Evolutionary conservation across 805 yeast genomes (phyloP).

Genomic region (Candida verbasci): DNA sequence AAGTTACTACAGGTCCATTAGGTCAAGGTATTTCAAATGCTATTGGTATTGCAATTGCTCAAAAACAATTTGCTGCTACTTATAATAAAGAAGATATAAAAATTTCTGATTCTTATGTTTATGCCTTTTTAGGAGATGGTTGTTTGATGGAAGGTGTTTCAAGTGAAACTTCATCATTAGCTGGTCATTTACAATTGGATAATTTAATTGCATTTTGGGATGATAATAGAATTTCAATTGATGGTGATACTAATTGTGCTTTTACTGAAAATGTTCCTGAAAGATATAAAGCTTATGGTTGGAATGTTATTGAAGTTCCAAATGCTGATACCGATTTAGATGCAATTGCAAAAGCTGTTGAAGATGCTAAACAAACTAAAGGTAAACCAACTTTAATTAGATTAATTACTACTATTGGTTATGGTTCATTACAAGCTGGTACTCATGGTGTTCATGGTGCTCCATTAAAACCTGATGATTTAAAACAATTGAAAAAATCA

Average conservation of each 20-base stretch:
- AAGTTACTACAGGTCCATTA: conserved; percentile 97
- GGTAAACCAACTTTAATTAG: conserved; percentile 89
- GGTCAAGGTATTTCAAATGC: conserved; percentile 98
- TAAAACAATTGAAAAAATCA: conserved; percentile 75
- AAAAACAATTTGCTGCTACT: conserved; percentile 84
- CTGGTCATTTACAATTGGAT: conserved; percentile 92
- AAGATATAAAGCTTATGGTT: conserved; percentile 89
- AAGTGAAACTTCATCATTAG: conserved; percentile 88
- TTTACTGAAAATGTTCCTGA: conserved; percentile 88
- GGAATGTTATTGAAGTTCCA: conserved; percentile 77
- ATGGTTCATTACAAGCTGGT: conserved; percentile 81
- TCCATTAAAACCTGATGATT: conserved; percentile 90
- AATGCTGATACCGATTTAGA: conserved; percentile 78
- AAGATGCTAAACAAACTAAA: conserved; percentile 68
- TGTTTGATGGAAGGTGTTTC: conserved; percentile 98
- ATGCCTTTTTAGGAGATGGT: conserved; percentile 89
- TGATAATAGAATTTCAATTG: conserved; percentile 95
- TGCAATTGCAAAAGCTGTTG: conserved; percentile 70
- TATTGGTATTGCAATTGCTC: conserved; percentile 95
- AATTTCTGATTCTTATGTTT: conserved; percentile 72
- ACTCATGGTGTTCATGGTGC: conserved; percentile 94
- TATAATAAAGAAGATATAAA: conserved; percentile 84
- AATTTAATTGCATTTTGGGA: conserved; percentile 95
- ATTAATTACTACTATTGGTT: conserved; percentile 89
- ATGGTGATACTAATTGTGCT: conserved; percentile 84